Percentiles rank a stretch among this genome's conserved stretches.
Conservation (phyloP, 768 basidiomycete genomes). For the Pleurotus eryngii region DNA sequence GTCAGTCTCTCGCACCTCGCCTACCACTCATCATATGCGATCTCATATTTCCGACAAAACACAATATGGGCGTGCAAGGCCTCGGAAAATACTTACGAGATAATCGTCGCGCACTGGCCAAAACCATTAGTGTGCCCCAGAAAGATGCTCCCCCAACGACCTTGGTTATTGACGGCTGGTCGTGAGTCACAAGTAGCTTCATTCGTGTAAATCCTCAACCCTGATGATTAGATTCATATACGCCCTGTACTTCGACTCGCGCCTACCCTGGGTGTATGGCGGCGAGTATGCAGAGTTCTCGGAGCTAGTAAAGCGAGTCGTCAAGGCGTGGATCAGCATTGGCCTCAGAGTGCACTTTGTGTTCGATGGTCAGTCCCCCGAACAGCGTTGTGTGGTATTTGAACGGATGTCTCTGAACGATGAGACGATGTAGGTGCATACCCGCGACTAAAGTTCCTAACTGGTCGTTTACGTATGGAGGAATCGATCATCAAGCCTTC, state of each 20-base stretch:
- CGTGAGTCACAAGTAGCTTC: slow-evolving; percentile 51
- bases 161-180: slow-evolving; percentile 82
- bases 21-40: background rate
- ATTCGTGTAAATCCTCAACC: slow-evolving; percentile 8
- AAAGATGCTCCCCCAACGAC: slow-evolving; percentile 28
- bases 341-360: slow-evolving; percentile 71
- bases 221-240: slow-evolving; percentile 65
- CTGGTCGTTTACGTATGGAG: slow-evolving; percentile 54
- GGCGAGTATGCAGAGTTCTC: slow-evolving; percentile 69
- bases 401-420: slow-evolving; percentile 13
- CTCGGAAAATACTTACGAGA: slow-evolving; percentile 52
- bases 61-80: slow-evolving; percentile 49
- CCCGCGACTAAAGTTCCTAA: slow-evolving; percentile 71
- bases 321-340: slow-evolving; percentile 65
- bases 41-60: background rate
- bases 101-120: slow-evolving; percentile 40
- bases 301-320: slow-evolving; percentile 43
- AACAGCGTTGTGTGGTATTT: background rate
- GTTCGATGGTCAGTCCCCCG: slow-evolving; percentile 67
- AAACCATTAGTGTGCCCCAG: slow-evolving; percentile 22
- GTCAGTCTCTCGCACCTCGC: too few species aligned
- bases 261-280: slow-evolving; percentile 81
- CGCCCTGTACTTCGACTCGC: slow-evolving; percentile 54
- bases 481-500: slow-evolving; percentile 59
- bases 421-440: slow-evolving; percentile 48